phyloP scores from a whole-genome alignment of 2,329 filamentous ascomycete species.

The Fusarium tricinctum region DNA sequence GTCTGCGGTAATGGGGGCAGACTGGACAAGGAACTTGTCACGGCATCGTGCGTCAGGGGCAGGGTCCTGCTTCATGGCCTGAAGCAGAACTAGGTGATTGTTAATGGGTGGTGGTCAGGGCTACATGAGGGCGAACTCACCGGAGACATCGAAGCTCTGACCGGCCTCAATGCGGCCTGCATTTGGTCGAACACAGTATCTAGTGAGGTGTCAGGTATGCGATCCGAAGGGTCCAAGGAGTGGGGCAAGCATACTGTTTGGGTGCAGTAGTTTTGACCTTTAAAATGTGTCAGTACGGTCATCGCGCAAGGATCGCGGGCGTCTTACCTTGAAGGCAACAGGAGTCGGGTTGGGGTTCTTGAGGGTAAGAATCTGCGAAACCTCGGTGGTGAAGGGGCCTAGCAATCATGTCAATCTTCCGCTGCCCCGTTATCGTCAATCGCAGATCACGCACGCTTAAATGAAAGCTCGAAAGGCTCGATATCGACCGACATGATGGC shows the following conservation, averaged over 20 bases:
- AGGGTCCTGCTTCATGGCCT: constrained; percentile 98
- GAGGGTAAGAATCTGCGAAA: constrained; percentile 74
- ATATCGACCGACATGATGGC: constrained; percentile 92
- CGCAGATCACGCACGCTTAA: constrained; percentile 78
- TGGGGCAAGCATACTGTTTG: constrained; percentile 80
- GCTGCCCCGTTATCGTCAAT: constrained; percentile 16
- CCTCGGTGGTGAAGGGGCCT: constrained; percentile 78
- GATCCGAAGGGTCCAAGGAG: constrained; percentile 17
- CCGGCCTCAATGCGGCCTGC: constrained; percentile 95
- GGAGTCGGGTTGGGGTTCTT: constrained; percentile 73
- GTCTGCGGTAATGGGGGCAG: constrained; percentile 84
- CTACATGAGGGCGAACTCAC: constrained; percentile 63
- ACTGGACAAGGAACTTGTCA: constrained; percentile 98
- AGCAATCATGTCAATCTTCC: constrained; percentile 43
- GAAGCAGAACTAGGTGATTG: constrained; percentile 79
- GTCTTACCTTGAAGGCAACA: constrained; percentile 77
- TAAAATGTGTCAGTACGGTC: constrained; percentile 31
- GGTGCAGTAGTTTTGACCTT: constrained; percentile 99
- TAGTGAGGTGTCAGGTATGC: constrained; percentile 56
- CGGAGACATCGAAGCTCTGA: constrained; percentile 90
- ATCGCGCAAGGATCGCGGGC: constrained; percentile 2
- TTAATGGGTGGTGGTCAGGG: constrained; percentile 27
- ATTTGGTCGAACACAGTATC: constrained; percentile 98
- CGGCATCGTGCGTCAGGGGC: constrained; percentile 88
- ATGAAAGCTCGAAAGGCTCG: constrained; percentile 90